These are phyloP conservation scores for Diaporthe citri DNA, from an alignment of 2,329 filamentous ascomycete genomes.

Conservation along the genomic window DNA sequence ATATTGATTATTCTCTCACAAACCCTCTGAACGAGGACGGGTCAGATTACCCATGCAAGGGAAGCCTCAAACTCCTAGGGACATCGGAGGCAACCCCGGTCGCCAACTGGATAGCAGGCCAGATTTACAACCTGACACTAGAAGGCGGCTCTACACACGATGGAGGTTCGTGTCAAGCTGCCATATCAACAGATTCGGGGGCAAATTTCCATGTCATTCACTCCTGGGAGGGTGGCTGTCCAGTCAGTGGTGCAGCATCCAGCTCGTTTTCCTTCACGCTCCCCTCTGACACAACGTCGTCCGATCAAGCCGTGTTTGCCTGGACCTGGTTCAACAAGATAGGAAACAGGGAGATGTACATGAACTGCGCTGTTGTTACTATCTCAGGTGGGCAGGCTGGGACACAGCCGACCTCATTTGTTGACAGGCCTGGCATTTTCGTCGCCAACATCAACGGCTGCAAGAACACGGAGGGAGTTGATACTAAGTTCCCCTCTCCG, in stretches of 20 bases:
- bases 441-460: conserved; percentile 35
- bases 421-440: conserved; percentile 8
- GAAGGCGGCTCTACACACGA: conserved; percentile 64
- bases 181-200: conserved; percentile 72
- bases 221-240: conserved; percentile 54
- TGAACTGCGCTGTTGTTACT: conserved; percentile 75
- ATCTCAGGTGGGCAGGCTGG: conserved; percentile 49
- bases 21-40: conserved; percentile 65
- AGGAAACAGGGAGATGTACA: conserved; percentile 78
- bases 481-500: conserved; percentile 11
- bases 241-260: conserved; percentile 55
- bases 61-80: conserved; percentile 47
- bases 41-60: conserved; percentile 74
- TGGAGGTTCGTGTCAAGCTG: conserved; percentile 74
- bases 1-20: conserved; percentile 68
- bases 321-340: conserved; percentile 76
- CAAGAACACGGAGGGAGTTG: conserved; percentile 29
- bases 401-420: background rate
- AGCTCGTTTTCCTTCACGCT: conserved; percentile 61
- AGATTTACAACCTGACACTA: conserved; percentile 65
- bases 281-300: conserved; percentile 62
- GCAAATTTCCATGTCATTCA: conserved; percentile 66
- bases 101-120: conserved; percentile 65
- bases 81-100: conserved; percentile 55
- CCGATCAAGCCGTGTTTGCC: conserved; percentile 65